phyloP scores from a whole-genome alignment of 2,329 filamentous ascomycete species.

The Polychaeton citri region DNA sequence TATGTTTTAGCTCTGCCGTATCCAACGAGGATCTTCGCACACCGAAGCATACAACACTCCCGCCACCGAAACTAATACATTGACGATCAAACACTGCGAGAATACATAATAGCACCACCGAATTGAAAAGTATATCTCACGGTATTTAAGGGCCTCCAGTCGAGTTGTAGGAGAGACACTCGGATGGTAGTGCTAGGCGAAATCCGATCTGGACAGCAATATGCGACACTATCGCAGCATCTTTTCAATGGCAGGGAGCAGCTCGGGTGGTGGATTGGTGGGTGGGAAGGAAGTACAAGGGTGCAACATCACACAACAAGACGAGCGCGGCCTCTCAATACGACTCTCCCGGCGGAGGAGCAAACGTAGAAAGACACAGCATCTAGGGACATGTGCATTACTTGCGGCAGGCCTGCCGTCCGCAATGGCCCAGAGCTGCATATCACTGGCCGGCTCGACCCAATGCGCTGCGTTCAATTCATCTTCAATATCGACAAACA shows the following conservation, averaged over 20 bases:
- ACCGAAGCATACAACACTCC: too few species aligned
- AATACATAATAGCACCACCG: too few species aligned
- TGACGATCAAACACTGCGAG: too few species aligned
- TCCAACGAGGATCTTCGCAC: too few species aligned
- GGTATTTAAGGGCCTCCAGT: too few species aligned
- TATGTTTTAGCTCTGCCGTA: too few species aligned
- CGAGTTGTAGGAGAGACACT: too few species aligned
- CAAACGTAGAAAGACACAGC: not conserved
- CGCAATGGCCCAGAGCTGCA: constrained; percentile 38
- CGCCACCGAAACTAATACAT: too few species aligned
- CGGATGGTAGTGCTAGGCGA: too few species aligned
- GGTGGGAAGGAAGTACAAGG: not conserved
- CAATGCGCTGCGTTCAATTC: constrained; percentile 59
- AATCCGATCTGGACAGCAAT: too few species aligned
- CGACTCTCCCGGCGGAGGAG: not conserved
- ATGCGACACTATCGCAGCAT: not conserved
- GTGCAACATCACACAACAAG: not conserved
- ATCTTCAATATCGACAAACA: constrained; percentile 57
- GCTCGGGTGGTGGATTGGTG: not conserved
- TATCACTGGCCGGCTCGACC: constrained; percentile 57
- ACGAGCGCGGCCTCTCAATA: not conserved
- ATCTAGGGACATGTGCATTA: not conserved
- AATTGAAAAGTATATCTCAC: too few species aligned
- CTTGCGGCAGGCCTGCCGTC: constrained; percentile 4
- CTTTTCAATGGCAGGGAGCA: not conserved